These are phyloP conservation scores for Podaxis sp. DNA, from an alignment of 768 basidiomycete genomes.

Conservation along the genomic window DNA sequence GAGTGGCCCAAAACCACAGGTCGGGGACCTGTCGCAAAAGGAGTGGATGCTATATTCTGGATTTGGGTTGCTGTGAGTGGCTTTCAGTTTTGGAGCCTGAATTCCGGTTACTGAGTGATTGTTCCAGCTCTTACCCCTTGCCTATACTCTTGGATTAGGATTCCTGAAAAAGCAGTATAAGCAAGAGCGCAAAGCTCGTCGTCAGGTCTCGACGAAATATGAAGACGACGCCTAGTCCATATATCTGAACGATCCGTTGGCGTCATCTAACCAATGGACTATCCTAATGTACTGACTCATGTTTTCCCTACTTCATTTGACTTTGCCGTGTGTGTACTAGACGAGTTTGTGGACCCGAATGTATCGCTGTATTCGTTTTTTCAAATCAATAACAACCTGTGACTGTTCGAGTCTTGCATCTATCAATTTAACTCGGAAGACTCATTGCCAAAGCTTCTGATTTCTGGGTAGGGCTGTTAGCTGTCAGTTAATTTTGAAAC, in stretches of 20 bases:
- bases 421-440: no score
- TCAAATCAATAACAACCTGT: no score
- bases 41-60: conserved; percentile 42
- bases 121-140: conserved; percentile 40
- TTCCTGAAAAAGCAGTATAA: conserved; percentile 47
- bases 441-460: no score
- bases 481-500: no score
- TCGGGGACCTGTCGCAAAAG: conserved; percentile 33
- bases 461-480: no score
- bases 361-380: no score
- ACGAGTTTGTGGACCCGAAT: neutral
- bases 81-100: neutral
- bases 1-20: conserved; percentile 55
- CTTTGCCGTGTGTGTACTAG: neutral
- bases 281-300: no score
- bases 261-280: no score
- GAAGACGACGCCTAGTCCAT: neutral
- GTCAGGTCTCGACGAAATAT: conserved; percentile 2
- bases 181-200: conserved; percentile 39
- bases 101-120: conserved; percentile 8
- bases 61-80: conserved; percentile 48
- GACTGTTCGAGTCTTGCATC: no score
- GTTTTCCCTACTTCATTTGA: neutral
- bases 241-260: neutral
- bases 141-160: conserved; percentile 41